These are phyloP conservation scores for Keqinozyma sinolaborantium DNA, from an alignment of 1,139 yeast species.

Conservation along the genomic window DNA sequence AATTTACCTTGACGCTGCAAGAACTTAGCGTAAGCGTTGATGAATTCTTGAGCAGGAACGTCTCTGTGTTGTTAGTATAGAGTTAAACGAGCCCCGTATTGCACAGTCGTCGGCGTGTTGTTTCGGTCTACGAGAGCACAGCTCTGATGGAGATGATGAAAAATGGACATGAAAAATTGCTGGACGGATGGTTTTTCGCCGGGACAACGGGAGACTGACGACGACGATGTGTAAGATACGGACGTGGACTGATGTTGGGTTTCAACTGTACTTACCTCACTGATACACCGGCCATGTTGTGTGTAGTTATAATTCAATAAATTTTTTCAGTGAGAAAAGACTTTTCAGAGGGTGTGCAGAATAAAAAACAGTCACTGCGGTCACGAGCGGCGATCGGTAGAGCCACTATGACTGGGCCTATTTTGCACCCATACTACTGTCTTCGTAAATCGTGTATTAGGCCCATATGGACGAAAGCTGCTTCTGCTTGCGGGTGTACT, in stretches of 20 bases:
- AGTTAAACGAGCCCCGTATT: no score
- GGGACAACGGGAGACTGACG: no score
- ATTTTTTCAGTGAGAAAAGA: conserved; percentile 12
- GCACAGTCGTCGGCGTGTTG: no score
- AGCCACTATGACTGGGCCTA: neutral
- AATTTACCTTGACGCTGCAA: conserved; percentile 99
- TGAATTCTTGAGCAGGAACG: conserved; percentile 99
- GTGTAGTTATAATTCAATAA: conserved; percentile 8
- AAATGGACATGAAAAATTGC: no score
- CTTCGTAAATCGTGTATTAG: conserved; percentile 1
- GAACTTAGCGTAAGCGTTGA: conserved; percentile 99
- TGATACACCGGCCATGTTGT: conserved; percentile 93
- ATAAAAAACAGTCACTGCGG: conserved; percentile 21
- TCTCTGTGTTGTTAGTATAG: conserved; percentile 65
- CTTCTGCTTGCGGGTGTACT: conserved; percentile 20
- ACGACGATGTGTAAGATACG: no score
- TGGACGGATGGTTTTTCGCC: no score
- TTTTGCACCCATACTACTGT: neutral
- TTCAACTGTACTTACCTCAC: conserved; percentile 89
- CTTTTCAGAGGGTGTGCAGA: conserved; percentile 1
- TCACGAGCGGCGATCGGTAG: conserved; percentile 16
- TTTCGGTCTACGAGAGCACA: no score
- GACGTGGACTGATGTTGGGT: no score
- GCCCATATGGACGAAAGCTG: conserved; percentile 15
- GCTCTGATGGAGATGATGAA: no score